phyloP scores from a whole-genome alignment of 495 filamentous ascomycete genomes.

The Daldinia loculata region DNA sequence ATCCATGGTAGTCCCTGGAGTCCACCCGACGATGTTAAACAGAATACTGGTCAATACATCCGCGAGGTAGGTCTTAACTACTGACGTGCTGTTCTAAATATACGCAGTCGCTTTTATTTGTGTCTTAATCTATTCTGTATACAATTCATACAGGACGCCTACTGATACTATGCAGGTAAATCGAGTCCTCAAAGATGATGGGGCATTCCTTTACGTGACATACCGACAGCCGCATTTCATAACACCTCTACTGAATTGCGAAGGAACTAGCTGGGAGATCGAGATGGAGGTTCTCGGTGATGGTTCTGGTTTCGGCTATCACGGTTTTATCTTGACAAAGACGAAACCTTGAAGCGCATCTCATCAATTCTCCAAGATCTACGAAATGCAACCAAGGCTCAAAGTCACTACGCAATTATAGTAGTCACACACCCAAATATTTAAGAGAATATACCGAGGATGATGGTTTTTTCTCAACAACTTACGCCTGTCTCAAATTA shows the following conservation, averaged over 20 bases:
- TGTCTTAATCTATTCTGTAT: neutral
- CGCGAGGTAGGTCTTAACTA: slow-evolving; percentile 53
- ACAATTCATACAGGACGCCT: neutral
- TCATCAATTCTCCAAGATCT: neutral
- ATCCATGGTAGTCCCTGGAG: slow-evolving; percentile 66
- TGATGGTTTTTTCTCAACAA: neutral
- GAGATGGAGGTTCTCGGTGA: slow-evolving; percentile 28
- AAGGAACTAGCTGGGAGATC: slow-evolving; percentile 42
- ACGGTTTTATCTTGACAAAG: slow-evolving; percentile 23
- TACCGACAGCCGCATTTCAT: slow-evolving; percentile 70
- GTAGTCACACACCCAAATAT: neutral
- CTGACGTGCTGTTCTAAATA: neutral
- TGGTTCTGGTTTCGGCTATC: slow-evolving; percentile 26
- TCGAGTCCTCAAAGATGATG: slow-evolving; percentile 62
- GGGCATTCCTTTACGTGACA: slow-evolving; percentile 65
- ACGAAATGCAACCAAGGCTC: neutral
- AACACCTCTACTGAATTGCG: slow-evolving; percentile 56
- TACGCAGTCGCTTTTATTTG: neutral
- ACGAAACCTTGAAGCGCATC: neutral
- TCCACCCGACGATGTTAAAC: slow-evolving; percentile 61
- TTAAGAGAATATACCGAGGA: neutral
- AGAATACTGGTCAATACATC: slow-evolving; percentile 61
- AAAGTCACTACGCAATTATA: neutral
- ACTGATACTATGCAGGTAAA: slow-evolving; percentile 52
- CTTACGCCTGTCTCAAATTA: neutral